Evolutionary conservation across 2,329 filamentous ascomycete genomes (phyloP).

Genomic region (Didymosphaeria variabile): DNA sequence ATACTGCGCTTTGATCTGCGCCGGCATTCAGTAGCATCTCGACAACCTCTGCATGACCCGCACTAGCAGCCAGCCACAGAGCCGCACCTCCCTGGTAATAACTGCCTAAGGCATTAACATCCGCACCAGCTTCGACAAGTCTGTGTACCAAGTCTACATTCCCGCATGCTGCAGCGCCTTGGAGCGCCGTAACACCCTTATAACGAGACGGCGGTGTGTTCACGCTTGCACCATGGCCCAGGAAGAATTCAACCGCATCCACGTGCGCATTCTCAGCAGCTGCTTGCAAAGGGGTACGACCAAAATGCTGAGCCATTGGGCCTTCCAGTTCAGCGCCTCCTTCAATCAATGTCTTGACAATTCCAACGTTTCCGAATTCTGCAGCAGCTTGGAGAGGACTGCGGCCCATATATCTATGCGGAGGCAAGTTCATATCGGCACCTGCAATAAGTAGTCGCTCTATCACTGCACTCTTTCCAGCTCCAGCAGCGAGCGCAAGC

Average conservation of each 20-base stretch:
- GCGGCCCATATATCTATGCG: background rate
- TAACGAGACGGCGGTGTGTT: conserved; percentile 7
- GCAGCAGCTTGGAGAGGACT: conserved; percentile 9
- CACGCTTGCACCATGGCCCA: conserved; percentile 11
- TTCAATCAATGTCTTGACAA: background rate
- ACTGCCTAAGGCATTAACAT: conserved; percentile 15
- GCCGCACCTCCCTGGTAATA: conserved; percentile 31
- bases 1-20: conserved; percentile 13
- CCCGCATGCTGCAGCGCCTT: conserved; percentile 11
- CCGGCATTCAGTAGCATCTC: conserved; percentile 37
- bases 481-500: conserved; percentile 1
- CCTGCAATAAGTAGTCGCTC: background rate
- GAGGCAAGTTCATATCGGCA: background rate
- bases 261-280: conserved; percentile 11
- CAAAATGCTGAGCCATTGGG: background rate
- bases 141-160: background rate
- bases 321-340: conserved; percentile 3
- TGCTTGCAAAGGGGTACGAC: conserved; percentile 14
- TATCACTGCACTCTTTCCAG: background rate
- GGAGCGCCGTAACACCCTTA: conserved; percentile 15
- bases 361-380: background rate
- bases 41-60: conserved; percentile 40
- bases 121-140: conserved; percentile 12
- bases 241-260: conserved; percentile 8
- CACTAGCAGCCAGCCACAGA: conserved; percentile 38